Conservation (phyloP, 345 rosid genomes). For the Cardiospermum halicacabum region DNA sequence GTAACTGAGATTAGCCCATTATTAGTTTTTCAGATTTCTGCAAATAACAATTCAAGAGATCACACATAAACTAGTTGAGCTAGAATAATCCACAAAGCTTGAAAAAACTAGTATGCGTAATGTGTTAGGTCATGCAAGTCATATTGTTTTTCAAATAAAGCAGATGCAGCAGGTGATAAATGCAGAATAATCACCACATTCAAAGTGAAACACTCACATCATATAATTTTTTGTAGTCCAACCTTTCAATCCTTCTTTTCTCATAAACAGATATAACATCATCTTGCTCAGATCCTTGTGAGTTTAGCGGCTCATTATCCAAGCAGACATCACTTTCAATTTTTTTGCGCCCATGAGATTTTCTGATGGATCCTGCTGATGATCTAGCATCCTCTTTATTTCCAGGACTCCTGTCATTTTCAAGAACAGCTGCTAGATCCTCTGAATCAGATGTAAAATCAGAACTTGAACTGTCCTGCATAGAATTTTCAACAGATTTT, state of each 20-base stretch:
- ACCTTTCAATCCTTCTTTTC: slow-evolving; percentile 56
- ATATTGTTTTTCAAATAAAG: background rate
- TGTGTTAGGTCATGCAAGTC: background rate
- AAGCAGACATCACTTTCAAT: slow-evolving; percentile 22
- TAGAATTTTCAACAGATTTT: slow-evolving; percentile 34
- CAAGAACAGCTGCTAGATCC: slow-evolving; percentile 39
- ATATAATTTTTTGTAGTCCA: slow-evolving; percentile 87
- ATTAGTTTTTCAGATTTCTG: background rate
- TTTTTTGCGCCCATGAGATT: slow-evolving; percentile 22
- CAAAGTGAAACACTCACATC: slow-evolving; percentile 62
- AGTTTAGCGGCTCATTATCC: slow-evolving; percentile 24
- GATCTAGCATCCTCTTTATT: slow-evolving; percentile 26
- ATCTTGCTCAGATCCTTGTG: slow-evolving; percentile 34
- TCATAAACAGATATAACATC: slow-evolving; percentile 33
- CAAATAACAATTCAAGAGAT: background rate
- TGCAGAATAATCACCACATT: background rate
- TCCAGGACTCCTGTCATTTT: slow-evolving; percentile 27
- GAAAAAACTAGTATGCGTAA: background rate
- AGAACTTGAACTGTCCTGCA: slow-evolving; percentile 61
- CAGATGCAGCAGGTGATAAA: background rate
- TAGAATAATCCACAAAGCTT: slow-evolving; percentile 7
- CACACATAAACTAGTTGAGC: too few relatives aligned
- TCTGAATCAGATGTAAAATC: slow-evolving; percentile 79
- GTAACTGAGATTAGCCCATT: background rate
- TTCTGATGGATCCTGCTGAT: slow-evolving; percentile 12